These are phyloP conservation scores for Rhizomucor miehei DNA, from an alignment of 371 early-diverging fungal species.

Conservation along the genomic window DNA sequence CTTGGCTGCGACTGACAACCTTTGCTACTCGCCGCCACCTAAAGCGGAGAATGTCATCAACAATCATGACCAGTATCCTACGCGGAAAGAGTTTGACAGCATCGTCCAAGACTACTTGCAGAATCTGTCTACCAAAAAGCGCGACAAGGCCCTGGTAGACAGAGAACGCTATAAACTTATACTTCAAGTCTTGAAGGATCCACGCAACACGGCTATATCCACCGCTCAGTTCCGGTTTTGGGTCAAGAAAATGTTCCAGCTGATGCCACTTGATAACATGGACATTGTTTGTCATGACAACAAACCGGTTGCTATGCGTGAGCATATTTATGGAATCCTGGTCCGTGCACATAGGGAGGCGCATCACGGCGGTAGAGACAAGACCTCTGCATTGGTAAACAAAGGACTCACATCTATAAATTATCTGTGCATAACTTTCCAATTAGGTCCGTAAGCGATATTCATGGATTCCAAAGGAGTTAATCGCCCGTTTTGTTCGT, in stretches of 20 bases:
- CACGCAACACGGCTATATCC: conserved; percentile 59
- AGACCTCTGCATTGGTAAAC: conserved; percentile 59
- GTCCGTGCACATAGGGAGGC: conserved; percentile 57
- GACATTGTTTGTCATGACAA: conserved; percentile 53
- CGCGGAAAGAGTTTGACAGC: conserved; percentile 29
- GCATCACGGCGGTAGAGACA: conserved; percentile 63
- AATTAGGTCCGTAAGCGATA: conserved; percentile 48
- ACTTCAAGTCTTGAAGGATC: conserved; percentile 55
- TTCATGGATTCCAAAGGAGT: conserved; percentile 63
- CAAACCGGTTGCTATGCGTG: conserved; percentile 61
- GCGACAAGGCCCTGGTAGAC: conserved; percentile 60
- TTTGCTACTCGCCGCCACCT: background rate
- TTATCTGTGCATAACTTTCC: conserved; percentile 1
- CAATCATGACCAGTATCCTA: conserved; percentile 40
- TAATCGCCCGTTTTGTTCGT: conserved; percentile 58
- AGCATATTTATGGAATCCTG: conserved; percentile 54
- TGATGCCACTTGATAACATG: conserved; percentile 27
- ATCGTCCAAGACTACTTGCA: conserved; percentile 51
- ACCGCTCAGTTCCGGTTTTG: conserved; percentile 67
- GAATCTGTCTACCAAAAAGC: conserved; percentile 56
- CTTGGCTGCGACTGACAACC: background rate
- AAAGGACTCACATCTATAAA: background rate
- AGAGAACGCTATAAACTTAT: conserved; percentile 51
- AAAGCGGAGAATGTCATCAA: conserved; percentile 7
- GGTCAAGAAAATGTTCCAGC: conserved; percentile 66